These are phyloP conservation scores for Fragosphaeria purpurea DNA, from an alignment of 2,329 filamentous ascomycete species.

Conservation along the genomic window DNA sequence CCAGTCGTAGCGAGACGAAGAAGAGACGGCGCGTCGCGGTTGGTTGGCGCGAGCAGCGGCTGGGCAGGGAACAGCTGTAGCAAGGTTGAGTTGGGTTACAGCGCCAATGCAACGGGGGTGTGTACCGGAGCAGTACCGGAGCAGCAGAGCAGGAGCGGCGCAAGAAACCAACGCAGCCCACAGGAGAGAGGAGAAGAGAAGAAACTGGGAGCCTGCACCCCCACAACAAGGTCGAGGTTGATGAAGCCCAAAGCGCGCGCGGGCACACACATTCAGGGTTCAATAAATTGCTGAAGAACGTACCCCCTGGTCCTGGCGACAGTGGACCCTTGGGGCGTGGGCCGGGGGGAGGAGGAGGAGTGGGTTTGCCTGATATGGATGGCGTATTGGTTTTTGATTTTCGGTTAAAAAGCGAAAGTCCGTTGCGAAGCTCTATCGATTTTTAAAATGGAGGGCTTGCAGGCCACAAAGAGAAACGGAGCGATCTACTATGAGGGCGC, in stretches of 20 bases:
- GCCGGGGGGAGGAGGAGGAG: too few species aligned
- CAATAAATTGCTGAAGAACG: not conserved
- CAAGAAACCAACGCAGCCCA: not conserved
- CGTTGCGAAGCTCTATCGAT: too few species aligned
- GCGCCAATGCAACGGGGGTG: constrained; percentile 4
- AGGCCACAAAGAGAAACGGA: too few species aligned
- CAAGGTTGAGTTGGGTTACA: not conserved
- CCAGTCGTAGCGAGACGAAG: not conserved
- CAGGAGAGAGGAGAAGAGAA: too few species aligned
- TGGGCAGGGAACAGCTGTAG: not conserved
- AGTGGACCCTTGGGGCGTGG: not conserved
- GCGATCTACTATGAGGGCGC: too few species aligned
- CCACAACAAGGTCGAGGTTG: constrained; percentile 3
- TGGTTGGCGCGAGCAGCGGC: constrained; percentile 6
- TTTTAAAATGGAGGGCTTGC: too few species aligned
- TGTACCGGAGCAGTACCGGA: too few species aligned
- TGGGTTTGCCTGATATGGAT: too few species aligned
- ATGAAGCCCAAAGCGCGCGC: constrained; percentile 7
- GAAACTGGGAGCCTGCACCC: not conserved
- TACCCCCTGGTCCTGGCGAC: not conserved
- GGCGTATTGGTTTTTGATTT: too few species aligned
- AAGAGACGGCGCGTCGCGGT: constrained; percentile 11
- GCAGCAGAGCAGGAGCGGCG: not conserved
- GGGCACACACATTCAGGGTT: not conserved
- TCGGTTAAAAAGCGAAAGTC: too few species aligned